A percentile compares a stretch with the other conserved stretches of the same genome.
phyloP scores from a whole-genome alignment of 345 rosid genomes.

The Gynandropsis gynandra region DNA sequence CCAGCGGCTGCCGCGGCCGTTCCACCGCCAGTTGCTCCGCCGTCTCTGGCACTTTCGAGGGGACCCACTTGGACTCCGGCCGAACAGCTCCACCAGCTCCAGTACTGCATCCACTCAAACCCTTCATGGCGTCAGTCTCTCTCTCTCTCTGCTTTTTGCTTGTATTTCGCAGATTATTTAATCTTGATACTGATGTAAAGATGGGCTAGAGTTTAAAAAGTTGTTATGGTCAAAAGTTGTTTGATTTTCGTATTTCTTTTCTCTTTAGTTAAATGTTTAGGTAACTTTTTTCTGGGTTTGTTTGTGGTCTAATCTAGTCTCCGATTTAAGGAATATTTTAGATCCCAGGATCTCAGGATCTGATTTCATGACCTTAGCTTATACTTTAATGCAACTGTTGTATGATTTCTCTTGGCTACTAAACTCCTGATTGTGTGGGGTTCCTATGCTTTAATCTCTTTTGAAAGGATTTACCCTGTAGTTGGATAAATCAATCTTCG shows the following conservation, averaged over 20 bases:
- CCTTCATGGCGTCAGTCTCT: slow-evolving; percentile 90
- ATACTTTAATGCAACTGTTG: neutral
- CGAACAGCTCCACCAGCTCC: slow-evolving; percentile 87
- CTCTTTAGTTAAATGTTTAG: slow-evolving; percentile 9
- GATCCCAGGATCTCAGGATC: slow-evolving; percentile 31
- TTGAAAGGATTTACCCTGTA: neutral
- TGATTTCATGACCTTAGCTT: slow-evolving; percentile 11
- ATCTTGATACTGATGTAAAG: slow-evolving; percentile 19
- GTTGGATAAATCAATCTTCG: neutral
- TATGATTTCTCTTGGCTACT: neutral
- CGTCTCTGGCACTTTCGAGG: slow-evolving; percentile 37
- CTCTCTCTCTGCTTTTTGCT: slow-evolving; percentile 10
- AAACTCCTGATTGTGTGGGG: neutral
- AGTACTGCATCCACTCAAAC: slow-evolving; percentile 96
- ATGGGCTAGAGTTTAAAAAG: slow-evolving; percentile 6
- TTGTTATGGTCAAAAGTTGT: slow-evolving; percentile 22
- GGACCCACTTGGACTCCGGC: slow-evolving; percentile 76
- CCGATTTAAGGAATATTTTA: slow-evolving; percentile 9
- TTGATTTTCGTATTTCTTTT: slow-evolving; percentile 13
- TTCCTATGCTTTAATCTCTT: neutral
- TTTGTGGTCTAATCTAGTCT: slow-evolving; percentile 1
- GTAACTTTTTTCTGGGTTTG: slow-evolving; percentile 4
- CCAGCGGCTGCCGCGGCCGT: slow-evolving; percentile 27
- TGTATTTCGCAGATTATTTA: slow-evolving; percentile 8
- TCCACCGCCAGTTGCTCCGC: slow-evolving; percentile 39